Conservation (phyloP, 176 grass and related monocot genomes). For the Dendrocalamus sinicus region DNA sequence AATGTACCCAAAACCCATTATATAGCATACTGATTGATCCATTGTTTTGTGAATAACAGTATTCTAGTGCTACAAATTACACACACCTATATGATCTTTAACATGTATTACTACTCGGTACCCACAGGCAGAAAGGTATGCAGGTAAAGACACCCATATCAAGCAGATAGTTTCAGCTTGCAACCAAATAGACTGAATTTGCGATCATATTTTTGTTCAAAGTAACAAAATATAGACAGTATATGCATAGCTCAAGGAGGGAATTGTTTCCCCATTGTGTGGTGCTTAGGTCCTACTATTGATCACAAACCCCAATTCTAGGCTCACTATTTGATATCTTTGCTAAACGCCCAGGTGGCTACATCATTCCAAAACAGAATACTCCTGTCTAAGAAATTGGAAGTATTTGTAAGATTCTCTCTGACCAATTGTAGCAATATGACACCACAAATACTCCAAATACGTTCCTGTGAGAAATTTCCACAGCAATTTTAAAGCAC, state of each 20-base stretch:
- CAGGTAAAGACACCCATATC: background rate
- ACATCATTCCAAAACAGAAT: background rate
- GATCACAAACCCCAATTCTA: background rate
- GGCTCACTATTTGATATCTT: background rate
- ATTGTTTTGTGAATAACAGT: background rate
- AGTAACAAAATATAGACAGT: background rate
- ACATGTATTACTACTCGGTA: background rate
- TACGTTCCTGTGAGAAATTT: background rate
- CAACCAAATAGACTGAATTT: background rate
- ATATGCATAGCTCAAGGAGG: background rate
- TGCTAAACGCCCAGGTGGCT: background rate
- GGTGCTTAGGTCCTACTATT: background rate
- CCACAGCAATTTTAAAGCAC: background rate
- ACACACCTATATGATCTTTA: background rate
- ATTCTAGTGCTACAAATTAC: background rate
- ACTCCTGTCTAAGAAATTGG: background rate
- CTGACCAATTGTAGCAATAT: background rate
- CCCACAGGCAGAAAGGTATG: background rate
- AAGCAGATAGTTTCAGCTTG: background rate
- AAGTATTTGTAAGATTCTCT: background rate
- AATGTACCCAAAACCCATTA: background rate
- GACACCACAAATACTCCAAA: background rate
- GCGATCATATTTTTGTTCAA: background rate
- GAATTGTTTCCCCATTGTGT: background rate
- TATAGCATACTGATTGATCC: background rate